Evolutionary conservation across 2,329 filamentous ascomycete genomes (phyloP).

Genomic region (Incumbomyces lentus): DNA sequence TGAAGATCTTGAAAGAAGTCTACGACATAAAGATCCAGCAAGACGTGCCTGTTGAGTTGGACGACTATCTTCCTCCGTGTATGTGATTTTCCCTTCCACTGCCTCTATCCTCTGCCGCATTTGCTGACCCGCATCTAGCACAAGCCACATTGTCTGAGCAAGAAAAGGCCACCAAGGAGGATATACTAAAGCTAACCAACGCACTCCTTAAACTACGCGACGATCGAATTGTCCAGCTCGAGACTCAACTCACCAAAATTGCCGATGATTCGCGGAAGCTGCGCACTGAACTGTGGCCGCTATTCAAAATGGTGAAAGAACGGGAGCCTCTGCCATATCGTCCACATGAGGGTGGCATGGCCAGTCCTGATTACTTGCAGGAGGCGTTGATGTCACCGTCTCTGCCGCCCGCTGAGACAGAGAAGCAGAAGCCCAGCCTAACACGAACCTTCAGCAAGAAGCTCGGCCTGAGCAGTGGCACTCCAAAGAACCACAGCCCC

Average conservation of each 20-base stretch:
- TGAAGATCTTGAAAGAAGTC: conserved; percentile 90
- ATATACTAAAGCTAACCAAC: conserved; percentile 82
- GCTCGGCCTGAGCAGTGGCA: conserved; percentile 55
- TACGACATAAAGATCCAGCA: conserved; percentile 95
- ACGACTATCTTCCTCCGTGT: conserved; percentile 91
- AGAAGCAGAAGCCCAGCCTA: conserved; percentile 41
- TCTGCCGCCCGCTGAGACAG: conserved; percentile 31
- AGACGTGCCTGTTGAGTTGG: conserved; percentile 78
- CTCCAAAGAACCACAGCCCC: conserved; percentile 61
- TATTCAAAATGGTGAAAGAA: conserved; percentile 84
- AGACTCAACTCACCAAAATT: conserved; percentile 72
- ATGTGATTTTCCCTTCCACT: conserved; percentile 36
- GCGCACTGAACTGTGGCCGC: conserved; percentile 81
- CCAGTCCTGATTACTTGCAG: conserved; percentile 24
- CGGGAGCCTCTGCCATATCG: conserved; percentile 68
- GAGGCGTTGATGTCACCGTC: conserved; percentile 22
- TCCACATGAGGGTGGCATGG: conserved; percentile 23
- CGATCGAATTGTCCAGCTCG: conserved; percentile 73
- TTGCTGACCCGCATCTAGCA: conserved; percentile 43
- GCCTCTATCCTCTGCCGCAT: conserved; percentile 5
- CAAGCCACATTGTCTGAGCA: conserved; percentile 82
- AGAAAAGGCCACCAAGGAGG: conserved; percentile 78
- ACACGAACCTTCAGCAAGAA: conserved; percentile 68
- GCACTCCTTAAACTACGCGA: conserved; percentile 83
- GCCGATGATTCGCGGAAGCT: conserved; percentile 81